phyloP scores from a whole-genome alignment of 345 rosid genomes.

The Hirschfeldia incana region DNA sequence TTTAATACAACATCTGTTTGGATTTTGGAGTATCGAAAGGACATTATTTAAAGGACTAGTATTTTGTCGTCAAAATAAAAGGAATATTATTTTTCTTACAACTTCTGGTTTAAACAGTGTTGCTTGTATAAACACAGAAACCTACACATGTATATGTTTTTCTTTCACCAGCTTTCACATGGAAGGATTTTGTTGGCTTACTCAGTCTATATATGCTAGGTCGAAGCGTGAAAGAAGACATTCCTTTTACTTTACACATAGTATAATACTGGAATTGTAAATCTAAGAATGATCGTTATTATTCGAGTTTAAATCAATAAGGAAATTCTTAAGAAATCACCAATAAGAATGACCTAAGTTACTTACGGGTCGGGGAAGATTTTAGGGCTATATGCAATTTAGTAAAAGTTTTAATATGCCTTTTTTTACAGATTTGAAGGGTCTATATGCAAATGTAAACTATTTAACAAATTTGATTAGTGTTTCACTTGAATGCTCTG shows the following conservation, averaged over 20 bases:
- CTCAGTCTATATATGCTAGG: not conserved
- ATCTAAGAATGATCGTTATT: not conserved
- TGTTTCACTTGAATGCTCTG: not conserved
- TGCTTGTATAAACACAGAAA: not conserved
- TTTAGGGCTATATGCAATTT: not conserved
- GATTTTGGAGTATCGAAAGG: not conserved
- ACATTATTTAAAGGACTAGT: not conserved
- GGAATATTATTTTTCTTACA: not conserved
- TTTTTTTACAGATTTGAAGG: not conserved
- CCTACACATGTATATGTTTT: not conserved
- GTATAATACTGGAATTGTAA: not conserved
- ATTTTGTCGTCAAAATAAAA: not conserved
- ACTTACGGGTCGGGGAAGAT: not conserved
- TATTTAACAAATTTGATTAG: not conserved
- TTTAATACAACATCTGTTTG: not conserved
- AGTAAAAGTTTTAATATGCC: not conserved
- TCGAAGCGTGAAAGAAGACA: not conserved
- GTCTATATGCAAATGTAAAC: not conserved
- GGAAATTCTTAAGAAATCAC: not conserved
- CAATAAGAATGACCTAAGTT: not conserved
- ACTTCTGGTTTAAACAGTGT: not conserved
- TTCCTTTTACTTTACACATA: not conserved
- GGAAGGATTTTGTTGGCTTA: not conserved
- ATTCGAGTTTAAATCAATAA: not conserved
- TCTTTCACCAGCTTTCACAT: not conserved